A percentile compares a stretch with the other conserved stretches of the same genome.
phyloP scores from a whole-genome alignment of 768 basidiomycete genomes.

The Tephrocybe sp. region DNA sequence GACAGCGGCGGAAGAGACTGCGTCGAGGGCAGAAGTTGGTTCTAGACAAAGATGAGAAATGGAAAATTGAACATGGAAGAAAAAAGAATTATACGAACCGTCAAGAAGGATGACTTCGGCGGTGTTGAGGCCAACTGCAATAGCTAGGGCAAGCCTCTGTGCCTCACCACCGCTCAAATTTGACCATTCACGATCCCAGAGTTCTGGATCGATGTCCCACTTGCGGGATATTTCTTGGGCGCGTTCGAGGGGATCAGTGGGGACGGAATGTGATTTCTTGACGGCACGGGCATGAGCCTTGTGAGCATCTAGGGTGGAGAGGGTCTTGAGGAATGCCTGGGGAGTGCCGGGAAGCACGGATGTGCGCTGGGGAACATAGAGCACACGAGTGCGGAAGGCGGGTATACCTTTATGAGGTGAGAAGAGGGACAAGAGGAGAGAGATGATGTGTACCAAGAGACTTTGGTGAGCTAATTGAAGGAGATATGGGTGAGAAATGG shows the following conservation, averaged over 20 bases:
- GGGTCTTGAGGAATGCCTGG: slow-evolving; percentile 58
- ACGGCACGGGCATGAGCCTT: slow-evolving; percentile 20
- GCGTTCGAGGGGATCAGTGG: slow-evolving; percentile 25
- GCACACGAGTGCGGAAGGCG: slow-evolving; percentile 69
- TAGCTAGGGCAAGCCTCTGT: slow-evolving; percentile 78
- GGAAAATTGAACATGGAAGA: not conserved
- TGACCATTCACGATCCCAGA: slow-evolving; percentile 82
- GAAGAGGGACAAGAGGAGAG: not conserved
- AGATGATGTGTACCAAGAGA: slow-evolving; percentile 37
- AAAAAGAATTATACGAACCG: slow-evolving; percentile 44
- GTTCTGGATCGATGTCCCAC: slow-evolving; percentile 65
- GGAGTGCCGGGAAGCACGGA: slow-evolving; percentile 85
- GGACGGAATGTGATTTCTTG: slow-evolving; percentile 17
- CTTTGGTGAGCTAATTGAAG: slow-evolving; percentile 48
- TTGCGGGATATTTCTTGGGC: slow-evolving; percentile 52
- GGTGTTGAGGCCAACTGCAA: slow-evolving; percentile 67
- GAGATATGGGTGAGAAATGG: slow-evolving; percentile 1
- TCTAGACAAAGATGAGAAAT: slow-evolving; percentile 42
- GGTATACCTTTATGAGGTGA: slow-evolving; percentile 57
- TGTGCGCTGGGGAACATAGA: slow-evolving; percentile 87
- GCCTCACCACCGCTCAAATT: slow-evolving; percentile 84
- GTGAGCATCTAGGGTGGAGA: slow-evolving; percentile 53
- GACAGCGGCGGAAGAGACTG: slow-evolving; percentile 59
- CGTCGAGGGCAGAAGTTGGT: slow-evolving; percentile 86
- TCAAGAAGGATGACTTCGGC: slow-evolving; percentile 81